Evolutionary conservation across 208 protist genomes (phyloP).

Genomic region (Crithidia fasciculata): DNA sequence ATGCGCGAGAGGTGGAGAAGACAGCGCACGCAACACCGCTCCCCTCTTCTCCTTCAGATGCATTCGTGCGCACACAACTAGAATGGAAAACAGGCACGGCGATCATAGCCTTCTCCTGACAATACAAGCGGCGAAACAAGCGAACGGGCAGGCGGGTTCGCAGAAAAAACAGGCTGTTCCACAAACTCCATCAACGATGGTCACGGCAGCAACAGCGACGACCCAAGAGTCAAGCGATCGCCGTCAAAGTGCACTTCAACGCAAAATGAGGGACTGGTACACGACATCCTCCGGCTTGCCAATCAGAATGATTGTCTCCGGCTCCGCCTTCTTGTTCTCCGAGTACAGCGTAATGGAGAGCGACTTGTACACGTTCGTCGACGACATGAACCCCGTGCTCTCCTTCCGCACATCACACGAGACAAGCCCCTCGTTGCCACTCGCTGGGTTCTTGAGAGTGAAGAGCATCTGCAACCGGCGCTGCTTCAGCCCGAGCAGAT

Average conservation of each 20-base stretch:
- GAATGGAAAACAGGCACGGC: no score
- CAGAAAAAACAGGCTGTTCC: not conserved
- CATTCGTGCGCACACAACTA: no score
- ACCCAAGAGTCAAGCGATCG: no score
- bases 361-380: slow-evolving; percentile 80
- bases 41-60: no score
- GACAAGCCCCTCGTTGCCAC: slow-evolving; percentile 76
- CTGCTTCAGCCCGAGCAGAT: slow-evolving; percentile 82
- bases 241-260: not conserved
- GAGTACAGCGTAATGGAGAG: slow-evolving; percentile 77
- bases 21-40: no score
- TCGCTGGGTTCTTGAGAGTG: slow-evolving; percentile 73
- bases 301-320: slow-evolving; percentile 84
- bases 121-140: no score
- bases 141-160: no score
- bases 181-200: no score
- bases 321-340: slow-evolving; percentile 50
- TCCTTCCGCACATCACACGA: slow-evolving; percentile 83
- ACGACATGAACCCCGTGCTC: slow-evolving; percentile 70
- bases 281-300: slow-evolving; percentile 86
- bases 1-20: no score
- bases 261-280: slow-evolving; percentile 63
- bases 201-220: no score
- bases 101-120: no score
- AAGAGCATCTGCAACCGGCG: slow-evolving; percentile 89